Evolutionary conservation across 306 rosid genomes (phyloP).

Genomic region (Medicago arabica): DNA sequence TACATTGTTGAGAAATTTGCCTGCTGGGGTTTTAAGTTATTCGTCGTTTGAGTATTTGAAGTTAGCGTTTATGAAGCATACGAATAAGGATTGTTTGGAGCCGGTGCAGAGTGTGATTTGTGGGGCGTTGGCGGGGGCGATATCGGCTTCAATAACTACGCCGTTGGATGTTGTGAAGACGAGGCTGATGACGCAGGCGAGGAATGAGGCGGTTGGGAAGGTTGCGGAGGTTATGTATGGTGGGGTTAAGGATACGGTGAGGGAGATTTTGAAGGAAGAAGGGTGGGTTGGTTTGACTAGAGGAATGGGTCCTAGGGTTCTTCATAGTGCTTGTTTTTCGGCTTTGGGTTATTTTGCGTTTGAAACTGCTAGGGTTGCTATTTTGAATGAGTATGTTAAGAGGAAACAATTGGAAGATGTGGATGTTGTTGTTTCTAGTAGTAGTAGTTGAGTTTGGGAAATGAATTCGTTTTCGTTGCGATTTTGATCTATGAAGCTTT

Average conservation of each 20-base stretch:
- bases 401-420: constrained; percentile 52
- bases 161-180: constrained; percentile 96
- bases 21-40: constrained; percentile 89
- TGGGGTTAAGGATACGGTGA: constrained; percentile 68
- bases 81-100: constrained; percentile 51
- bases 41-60: constrained; percentile 90
- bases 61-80: constrained; percentile 60
- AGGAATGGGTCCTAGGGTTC: constrained; percentile 94
- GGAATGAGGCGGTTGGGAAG: constrained; percentile 58
- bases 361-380: constrained; percentile 82
- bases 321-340: constrained; percentile 91
- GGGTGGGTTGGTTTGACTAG: constrained; percentile 82
- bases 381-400: constrained; percentile 64
- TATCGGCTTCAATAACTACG: constrained; percentile 85
- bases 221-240: constrained; percentile 59
- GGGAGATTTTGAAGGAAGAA: constrained; percentile 75
- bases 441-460: constrained; percentile 44
- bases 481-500: background rate
- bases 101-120: constrained; percentile 86
- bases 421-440: constrained; percentile 28
- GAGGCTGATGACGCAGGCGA: constrained; percentile 85
- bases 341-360: constrained; percentile 94
- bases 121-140: constrained; percentile 91
- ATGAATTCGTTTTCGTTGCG: background rate
- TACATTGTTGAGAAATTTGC: constrained; percentile 74